Conservation (phyloP, 352 stramenopile species). For the Phytophthora melonis region DNA sequence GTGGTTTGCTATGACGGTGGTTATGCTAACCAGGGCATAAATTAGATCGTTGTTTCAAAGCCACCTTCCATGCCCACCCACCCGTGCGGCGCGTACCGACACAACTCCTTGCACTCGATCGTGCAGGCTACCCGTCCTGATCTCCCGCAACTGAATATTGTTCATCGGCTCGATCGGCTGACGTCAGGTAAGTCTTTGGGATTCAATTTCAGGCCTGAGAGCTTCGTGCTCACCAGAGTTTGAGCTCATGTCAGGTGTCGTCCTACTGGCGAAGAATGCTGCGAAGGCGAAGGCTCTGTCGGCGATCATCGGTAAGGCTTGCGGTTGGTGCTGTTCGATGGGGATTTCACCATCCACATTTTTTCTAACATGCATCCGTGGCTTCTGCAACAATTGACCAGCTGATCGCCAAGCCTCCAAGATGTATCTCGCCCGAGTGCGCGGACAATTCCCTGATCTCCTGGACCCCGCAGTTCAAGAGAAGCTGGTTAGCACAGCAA, state of each 20-base stretch:
- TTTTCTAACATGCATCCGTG: not conserved
- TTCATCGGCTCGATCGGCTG: conserved; percentile 97
- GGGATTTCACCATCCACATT: no score
- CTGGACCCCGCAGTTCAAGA: conserved; percentile 51
- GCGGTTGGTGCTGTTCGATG: not conserved
- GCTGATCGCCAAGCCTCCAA: conserved; percentile 91
- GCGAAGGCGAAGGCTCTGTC: conserved; percentile 80
- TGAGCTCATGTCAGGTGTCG: conserved; percentile 51
- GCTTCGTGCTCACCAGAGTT: no score
- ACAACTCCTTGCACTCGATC: conserved; percentile 94
- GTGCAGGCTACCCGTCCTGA: conserved; percentile 75
- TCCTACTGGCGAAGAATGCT: conserved; percentile 85
- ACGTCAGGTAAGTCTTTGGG: conserved; percentile 84
- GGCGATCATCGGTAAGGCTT: conserved; percentile 67
- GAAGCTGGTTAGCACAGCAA: conserved; percentile 46
- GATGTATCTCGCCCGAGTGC: conserved; percentile 95
- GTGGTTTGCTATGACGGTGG: not conserved
- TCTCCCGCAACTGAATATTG: conserved; percentile 82
- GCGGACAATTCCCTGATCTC: conserved; percentile 83
- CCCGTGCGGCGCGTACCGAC: conserved; percentile 94
- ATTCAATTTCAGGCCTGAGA: no score
- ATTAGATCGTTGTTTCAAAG: conserved; percentile 89
- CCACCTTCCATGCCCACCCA: conserved; percentile 95
- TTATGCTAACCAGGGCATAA: not conserved
- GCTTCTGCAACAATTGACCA: conserved; percentile 22